Base-by-base conservation (phyloP, 202 grass and related monocot species). In the Eragrostis tef region DNA sequence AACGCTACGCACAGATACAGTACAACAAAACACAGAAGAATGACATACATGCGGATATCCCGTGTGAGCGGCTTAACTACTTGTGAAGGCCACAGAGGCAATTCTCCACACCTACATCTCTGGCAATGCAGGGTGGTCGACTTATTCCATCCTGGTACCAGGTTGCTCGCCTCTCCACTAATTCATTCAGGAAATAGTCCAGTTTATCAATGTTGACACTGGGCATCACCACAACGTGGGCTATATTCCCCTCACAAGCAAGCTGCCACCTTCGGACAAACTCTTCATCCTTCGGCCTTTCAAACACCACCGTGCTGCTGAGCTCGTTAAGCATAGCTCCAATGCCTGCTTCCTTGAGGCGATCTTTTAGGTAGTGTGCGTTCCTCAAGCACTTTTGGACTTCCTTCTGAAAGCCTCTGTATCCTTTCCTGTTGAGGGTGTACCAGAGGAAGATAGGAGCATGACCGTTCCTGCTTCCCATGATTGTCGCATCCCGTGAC, bases 391-490 rank as follows among this genome's bases (percentile, higher is more conserved):
- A 93, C 67, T 93, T 93, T 11, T 93, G 90, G 20, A 89, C 84
- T 71, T 89, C 90, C 73, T 93, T 93, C 78, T 87, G 84, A 75
- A 89, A 89, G 52, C 90, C 87, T 60, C 42, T 79, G 9, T 89
- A 87, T 7, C 87, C 90, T 74, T 93, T 93, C 70, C 87, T 77
- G 84, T 87, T 93, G 61, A 93, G 81, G 61, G 90, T 89, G 77
- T 93, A 89, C 90, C 90, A 93, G 53, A 93, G 90, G 81, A 93
- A 89, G 67, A 93, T 89, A 3, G 90, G 87, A 67, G 90, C 90
- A 67, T 89, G 90, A 1, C 90, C 90, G 7, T 93, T 93, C 69
- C 87, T 82, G 54, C 90, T 93, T 48, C 87, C 90, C 90, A 90
- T 93, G 81, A 93, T 93, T 9, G 87, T 93, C 13, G 90, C 81